Evolutionary conservation across 176 grass and related monocot species (phyloP).

Genomic region (Eragrostis curvula): DNA sequence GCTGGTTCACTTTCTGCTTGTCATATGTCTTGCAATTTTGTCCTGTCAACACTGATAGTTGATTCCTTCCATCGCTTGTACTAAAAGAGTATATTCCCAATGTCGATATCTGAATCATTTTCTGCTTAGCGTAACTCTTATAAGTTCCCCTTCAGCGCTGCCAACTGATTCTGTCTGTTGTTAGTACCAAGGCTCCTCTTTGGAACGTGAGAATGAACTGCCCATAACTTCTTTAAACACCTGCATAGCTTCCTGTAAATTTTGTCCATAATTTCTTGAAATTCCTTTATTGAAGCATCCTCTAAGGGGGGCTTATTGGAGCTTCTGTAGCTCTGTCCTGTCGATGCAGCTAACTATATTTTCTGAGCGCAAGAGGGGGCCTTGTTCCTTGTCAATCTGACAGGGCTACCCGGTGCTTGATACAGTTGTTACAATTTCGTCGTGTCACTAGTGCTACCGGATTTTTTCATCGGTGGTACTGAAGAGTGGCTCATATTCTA

Average conservation of each 20-base stretch:
- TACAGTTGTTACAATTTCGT: neutral
- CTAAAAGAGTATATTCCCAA: neutral
- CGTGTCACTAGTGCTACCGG: neutral
- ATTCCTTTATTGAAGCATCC: neutral
- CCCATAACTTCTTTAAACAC: neutral
- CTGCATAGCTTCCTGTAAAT: neutral
- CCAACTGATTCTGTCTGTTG: neutral
- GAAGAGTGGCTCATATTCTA: neutral
- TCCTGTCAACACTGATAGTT: constrained; percentile 5
- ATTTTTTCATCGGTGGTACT: neutral
- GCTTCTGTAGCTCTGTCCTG: constrained; percentile 3
- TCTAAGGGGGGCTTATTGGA: neutral
- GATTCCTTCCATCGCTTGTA: neutral
- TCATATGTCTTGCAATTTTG: constrained; percentile 1
- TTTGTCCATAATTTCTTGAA: constrained; percentile 18
- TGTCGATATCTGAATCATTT: neutral
- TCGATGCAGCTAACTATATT: neutral
- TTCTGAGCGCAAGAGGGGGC: neutral
- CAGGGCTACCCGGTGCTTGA: constrained; percentile 22
- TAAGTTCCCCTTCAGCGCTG: neutral
- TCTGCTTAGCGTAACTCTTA: neutral
- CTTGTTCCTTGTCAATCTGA: constrained; percentile 26
- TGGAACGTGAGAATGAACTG: constrained; percentile 1
- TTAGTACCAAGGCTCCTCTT: neutral
- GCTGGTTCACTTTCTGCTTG: constrained; percentile 29